Evolutionary conservation across 176 grass and related monocot genomes (phyloP), one percentile per base, ranked within the genome.

Genomic region (Oropetium thomaeum): DNA sequence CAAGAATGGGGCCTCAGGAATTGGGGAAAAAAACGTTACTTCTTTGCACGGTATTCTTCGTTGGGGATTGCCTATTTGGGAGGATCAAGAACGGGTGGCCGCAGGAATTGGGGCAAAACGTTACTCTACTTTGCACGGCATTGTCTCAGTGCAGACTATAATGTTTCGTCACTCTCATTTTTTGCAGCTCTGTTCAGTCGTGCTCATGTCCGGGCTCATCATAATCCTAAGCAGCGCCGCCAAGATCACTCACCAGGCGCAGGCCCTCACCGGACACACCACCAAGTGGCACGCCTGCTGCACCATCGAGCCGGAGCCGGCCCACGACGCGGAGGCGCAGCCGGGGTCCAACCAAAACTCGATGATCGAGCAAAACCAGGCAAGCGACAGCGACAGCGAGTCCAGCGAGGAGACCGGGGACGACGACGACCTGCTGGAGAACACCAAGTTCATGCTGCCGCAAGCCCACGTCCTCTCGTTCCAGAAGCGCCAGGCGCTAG

Each of bases 201-300:
- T 99, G 62, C 89, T 99, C 26, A 81, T 99, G 77, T 83, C 89
- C 0, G 96, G 96, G 58, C 82, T 99, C 14, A 79, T 88, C 63
- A 88, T 99, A 71, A 93, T 93, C 79, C 67, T 99, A 52, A 90
- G 91, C 68, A 95, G 96, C 44, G 89, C 91, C 2, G 91, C 89
- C 3, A 95, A 92, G 82, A 99, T 99, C 63, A 99, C 96, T 10
- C 96, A 99, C 82, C 89, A 99, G 69, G 96, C 96, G 3, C 91
- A 95, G 68, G 78, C 96, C 3, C 84, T 99, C 13, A 92, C 91
- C 12, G 83, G 96, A 15, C 96, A 95, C 70, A 88, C 89, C 48
- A 84, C 96, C 42, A 99, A 99, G 70, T 95, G 96, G 96, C 96
- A 99, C 70, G 91, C 89, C n/a, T 99, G 96, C 62, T 88, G 91